Conservation (phyloP, 345 rosid genomes). For the Acer saccharum region DNA sequence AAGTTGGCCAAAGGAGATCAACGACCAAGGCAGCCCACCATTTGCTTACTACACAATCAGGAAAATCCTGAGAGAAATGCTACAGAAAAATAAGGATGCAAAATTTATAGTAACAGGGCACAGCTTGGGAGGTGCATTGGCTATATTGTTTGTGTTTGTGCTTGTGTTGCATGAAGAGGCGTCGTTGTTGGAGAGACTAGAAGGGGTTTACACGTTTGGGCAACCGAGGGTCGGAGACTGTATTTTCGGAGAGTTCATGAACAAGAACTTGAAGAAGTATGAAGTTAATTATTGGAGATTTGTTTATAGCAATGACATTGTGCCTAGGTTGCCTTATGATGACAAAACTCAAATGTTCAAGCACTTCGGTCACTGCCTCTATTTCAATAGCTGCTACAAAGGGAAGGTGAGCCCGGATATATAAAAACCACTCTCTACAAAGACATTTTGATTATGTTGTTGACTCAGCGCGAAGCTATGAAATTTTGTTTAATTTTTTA, state of each 20-base stretch:
- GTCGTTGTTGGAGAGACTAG: conserved; percentile 42
- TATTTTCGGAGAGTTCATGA: conserved; percentile 46
- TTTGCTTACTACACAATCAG: conserved; percentile 51
- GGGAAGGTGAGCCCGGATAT: conserved; percentile 38
- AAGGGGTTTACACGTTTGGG: conserved; percentile 61
- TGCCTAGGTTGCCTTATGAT: conserved; percentile 59
- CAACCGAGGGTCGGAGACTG: conserved; percentile 62
- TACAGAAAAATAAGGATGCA: conserved; percentile 33
- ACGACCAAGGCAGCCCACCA: conserved; percentile 3
- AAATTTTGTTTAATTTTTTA: too few species aligned
- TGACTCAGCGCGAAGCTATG: too few species aligned
- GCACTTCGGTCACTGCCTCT: conserved; percentile 47
- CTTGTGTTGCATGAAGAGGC: conserved; percentile 44
- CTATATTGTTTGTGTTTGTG: conserved; percentile 41
- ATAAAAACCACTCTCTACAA: background rate
- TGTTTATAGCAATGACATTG: conserved; percentile 53
- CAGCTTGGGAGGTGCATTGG: conserved; percentile 61
- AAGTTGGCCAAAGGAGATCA: conserved; percentile 44
- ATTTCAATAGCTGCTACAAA: conserved; percentile 42
- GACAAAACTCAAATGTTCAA: conserved; percentile 44
- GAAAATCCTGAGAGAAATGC: conserved; percentile 26
- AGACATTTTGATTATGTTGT: background rate
- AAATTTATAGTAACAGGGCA: conserved; percentile 58
- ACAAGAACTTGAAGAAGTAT: conserved; percentile 25
- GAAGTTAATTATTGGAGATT: conserved; percentile 43